Evolutionary conservation across 345 rosid genomes (phyloP), one percentile per base, ranked within the genome.

Genomic region (Ailanthus altissimus): DNA sequence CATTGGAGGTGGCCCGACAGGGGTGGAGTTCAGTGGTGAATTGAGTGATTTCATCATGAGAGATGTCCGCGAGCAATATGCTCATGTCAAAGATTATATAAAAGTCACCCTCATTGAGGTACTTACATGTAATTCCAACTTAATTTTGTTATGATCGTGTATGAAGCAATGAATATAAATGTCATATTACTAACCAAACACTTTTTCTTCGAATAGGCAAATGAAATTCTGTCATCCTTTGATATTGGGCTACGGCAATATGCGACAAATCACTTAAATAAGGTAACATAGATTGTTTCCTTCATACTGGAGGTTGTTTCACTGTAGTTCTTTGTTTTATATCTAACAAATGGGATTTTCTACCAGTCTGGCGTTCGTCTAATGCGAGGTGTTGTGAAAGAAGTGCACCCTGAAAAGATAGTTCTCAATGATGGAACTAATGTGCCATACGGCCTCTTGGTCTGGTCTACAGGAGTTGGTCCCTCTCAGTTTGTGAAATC

Each of bases 401-500:
- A 85, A 82, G 92, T 90, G 67, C 86, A 81, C 67, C 67, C 84
- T 20, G 83, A 83, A 77, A 89, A 81, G 57, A 82, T 91, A 74
- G 80, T 86, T 63, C 82, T 91, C 7, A 89, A 51, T 75, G 92
- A 89, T 49, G 93, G 93, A 4, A 86, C 88, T 14, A 82, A 83
- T 16, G 94, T 93, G 78, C 93, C 98, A 10, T 90, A 90, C 4
- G 98, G 98, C 50, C 93, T 93, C 45, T 74, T 95, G 73, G 97
- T 95, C 20, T 95, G 96, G 98, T 95, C 99, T 26, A 93, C 97
- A 2, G 99, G 99, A 46, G 97, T 95, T 72, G 99, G 98, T 69
- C 90, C 95, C 16, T 91, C 90, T 21, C 67, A 87, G 77, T 91
- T 91, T 67, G 85, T 89, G 13, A 89, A 86, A 72, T 82, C 93